Evolutionary conservation across 768 basidiomycete genomes (phyloP).

Genomic region (Auricularia cornea): DNA sequence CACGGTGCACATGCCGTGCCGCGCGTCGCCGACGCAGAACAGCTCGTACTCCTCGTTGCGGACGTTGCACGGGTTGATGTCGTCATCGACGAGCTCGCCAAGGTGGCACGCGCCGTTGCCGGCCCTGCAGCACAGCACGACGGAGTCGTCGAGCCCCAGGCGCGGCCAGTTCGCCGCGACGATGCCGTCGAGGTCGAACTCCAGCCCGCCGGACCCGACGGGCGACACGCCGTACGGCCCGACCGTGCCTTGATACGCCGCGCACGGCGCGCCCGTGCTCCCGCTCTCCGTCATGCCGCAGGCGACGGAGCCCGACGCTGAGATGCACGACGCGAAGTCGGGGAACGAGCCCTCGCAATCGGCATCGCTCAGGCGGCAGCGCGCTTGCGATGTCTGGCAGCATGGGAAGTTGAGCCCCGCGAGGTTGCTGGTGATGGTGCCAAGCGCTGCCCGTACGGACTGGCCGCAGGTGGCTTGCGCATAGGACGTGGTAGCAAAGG

Average conservation of each 20-base stretch:
- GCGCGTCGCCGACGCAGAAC: neutral
- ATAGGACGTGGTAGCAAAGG: neutral
- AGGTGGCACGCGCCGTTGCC: neutral
- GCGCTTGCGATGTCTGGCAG: neutral
- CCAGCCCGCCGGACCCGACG: neutral
- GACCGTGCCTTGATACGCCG: neutral
- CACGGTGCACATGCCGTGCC: neutral
- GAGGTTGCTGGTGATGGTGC: neutral
- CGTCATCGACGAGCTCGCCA: neutral
- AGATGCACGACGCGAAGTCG: neutral
- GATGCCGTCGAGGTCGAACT: neutral
- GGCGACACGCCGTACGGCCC: neutral
- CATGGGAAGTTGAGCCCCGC: neutral
- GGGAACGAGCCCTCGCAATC: neutral
- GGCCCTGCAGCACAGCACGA: neutral
- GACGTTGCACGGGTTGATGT: neutral
- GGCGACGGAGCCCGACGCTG: neutral
- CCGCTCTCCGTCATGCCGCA: neutral
- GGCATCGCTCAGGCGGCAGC: neutral
- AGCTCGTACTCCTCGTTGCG: neutral
- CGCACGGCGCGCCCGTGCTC: neutral
- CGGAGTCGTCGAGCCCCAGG: neutral
- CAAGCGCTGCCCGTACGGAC: neutral
- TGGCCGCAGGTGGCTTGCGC: neutral
- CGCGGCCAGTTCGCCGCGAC: neutral